Evolutionary conservation across 768 basidiomycete genomes (phyloP).

Genomic region (Termitomyces sp.): DNA sequence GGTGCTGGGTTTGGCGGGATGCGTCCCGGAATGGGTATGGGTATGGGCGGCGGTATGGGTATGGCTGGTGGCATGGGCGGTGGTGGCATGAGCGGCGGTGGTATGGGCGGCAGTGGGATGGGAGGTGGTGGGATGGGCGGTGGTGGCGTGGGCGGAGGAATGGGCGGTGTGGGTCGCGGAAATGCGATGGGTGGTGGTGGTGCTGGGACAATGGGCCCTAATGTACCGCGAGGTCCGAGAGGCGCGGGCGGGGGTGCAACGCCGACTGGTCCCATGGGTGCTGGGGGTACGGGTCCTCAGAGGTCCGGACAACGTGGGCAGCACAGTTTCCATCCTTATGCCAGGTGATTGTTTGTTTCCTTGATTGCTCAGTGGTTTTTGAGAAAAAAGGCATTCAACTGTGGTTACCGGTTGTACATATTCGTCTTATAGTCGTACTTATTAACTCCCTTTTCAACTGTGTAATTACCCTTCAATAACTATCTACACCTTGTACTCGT

Average conservation of each 20-base stretch:
- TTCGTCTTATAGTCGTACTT: slow-evolving; percentile 11
- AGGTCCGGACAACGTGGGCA: slow-evolving; percentile 68
- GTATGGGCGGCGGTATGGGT: slow-evolving; percentile 30
- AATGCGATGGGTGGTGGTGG: slow-evolving; percentile 34
- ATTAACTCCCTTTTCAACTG: slow-evolving; percentile 2
- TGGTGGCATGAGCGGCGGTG: slow-evolving; percentile 23
- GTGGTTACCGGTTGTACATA: slow-evolving; percentile 5
- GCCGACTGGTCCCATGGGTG: slow-evolving; percentile 32
- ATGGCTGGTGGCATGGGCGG: slow-evolving; percentile 34
- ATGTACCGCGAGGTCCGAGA: slow-evolving; percentile 62
- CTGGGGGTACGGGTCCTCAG: slow-evolving; percentile 61
- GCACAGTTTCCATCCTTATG: slow-evolving; percentile 82
- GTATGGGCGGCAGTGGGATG: slow-evolving; percentile 31
- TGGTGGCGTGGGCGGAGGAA: slow-evolving; percentile 28
- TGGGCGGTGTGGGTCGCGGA: slow-evolving; percentile 33
- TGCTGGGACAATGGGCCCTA: slow-evolving; percentile 42
- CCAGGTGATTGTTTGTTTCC: slow-evolving; percentile 37
- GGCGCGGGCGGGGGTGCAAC: slow-evolving; percentile 48
- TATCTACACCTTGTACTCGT: neutral
- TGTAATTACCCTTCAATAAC: neutral
- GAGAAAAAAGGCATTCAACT: neutral
- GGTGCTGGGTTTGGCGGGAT: slow-evolving; percentile 7
- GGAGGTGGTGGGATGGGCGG: slow-evolving; percentile 34
- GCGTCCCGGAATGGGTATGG: slow-evolving; percentile 32
- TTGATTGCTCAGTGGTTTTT: neutral